phyloP scores from a whole-genome alignment of 768 basidiomycete genomes.

The Austroboletus eburneus region DNA sequence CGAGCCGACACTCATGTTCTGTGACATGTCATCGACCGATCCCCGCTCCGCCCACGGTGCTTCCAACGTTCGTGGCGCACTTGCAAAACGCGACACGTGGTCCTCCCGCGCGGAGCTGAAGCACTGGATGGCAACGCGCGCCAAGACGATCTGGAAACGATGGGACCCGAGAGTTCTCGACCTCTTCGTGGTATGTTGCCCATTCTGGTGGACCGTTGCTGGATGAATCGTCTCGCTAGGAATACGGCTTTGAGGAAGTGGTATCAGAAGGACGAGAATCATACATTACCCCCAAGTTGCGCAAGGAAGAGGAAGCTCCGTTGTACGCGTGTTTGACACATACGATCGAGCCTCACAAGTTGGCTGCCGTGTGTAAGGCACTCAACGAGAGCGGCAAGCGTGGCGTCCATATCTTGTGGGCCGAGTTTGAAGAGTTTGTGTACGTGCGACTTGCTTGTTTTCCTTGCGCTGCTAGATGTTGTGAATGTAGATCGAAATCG shows the following conservation, averaged over 20 bases:
- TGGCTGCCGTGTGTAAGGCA: conserved; percentile 15
- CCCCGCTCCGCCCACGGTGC: conserved; percentile 27
- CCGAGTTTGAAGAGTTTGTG: conserved; percentile 30
- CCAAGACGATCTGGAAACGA: conserved; percentile 18
- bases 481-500: conserved; percentile 16
- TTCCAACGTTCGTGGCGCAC: conserved; percentile 28
- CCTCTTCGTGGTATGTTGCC: conserved; percentile 24
- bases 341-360: conserved; percentile 23
- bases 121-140: conserved; percentile 14
- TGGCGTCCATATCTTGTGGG: conserved; percentile 29
- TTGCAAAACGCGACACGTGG: conserved; percentile 27
- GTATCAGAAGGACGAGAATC: conserved; percentile 3
- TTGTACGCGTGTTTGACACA: conserved; percentile 24
- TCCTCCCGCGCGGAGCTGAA: conserved; percentile 16
- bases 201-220: neutral
- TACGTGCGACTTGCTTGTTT: conserved; percentile 4
- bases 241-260: conserved; percentile 24
- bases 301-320: conserved; percentile 28
- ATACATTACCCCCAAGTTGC: conserved; percentile 20
- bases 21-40: conserved; percentile 23
- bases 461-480: neutral
- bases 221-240: conserved; percentile 7
- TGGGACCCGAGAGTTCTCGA: conserved; percentile 25
- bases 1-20: conserved; percentile 33
- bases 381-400: conserved; percentile 9